These are phyloP conservation scores for Chlamydomonas reinhardtii DNA, from an alignment of 163 green algal genomes.

Conservation along the genomic window DNA sequence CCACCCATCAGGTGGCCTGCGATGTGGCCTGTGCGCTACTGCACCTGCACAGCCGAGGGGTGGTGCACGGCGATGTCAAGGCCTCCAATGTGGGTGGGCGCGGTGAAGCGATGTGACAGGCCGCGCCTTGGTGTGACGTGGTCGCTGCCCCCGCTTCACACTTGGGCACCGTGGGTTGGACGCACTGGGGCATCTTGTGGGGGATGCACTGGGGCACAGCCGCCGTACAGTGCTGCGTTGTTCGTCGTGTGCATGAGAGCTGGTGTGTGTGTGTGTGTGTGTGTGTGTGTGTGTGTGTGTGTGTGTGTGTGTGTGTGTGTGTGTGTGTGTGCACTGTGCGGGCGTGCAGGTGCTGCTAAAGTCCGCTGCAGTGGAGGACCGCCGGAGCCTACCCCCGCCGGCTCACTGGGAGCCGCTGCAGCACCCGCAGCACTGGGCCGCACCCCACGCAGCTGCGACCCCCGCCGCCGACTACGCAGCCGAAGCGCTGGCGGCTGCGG, in stretches of 20 bases:
- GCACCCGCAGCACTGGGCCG: not conserved
- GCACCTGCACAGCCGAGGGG: slow-evolving; percentile 23
- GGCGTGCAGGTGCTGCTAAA: slow-evolving; percentile 33
- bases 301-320: too few relatives aligned
- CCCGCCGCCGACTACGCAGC: not conserved
- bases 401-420: not conserved
- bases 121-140: too few relatives aligned
- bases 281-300: not conserved
- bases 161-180: too few relatives aligned
- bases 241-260: too few relatives aligned
- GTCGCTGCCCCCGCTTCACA: too few relatives aligned
- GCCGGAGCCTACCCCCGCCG: not conserved
- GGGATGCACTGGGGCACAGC: too few relatives aligned
- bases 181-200: too few relatives aligned
- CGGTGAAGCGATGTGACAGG: too few relatives aligned
- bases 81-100: slow-evolving; percentile 16
- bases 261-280: not conserved
- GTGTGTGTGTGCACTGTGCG: too few relatives aligned
- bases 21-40: slow-evolving; percentile 32
- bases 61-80: slow-evolving; percentile 46
- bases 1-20: slow-evolving; percentile 30
- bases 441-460: too few relatives aligned
- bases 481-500: too few relatives aligned
- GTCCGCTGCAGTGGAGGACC: not conserved
- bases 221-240: too few relatives aligned